Conservation (phyloP, 2,329 filamentous ascomycete genomes). For the Alternaria consortialis region DNA sequence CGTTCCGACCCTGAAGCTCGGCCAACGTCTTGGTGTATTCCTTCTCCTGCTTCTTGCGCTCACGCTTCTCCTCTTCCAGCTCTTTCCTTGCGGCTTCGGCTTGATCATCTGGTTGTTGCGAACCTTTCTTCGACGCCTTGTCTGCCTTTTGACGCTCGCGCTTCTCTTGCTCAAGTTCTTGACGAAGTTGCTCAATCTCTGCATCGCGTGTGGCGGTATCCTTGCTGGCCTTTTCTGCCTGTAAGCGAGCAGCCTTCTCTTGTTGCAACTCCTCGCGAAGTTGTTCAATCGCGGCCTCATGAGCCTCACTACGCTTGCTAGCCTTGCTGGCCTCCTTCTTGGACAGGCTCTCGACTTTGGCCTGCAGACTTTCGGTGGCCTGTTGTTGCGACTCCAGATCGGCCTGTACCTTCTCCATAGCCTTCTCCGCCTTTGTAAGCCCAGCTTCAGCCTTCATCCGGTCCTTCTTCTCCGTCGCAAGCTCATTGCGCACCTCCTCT, state of each 20-base stretch:
- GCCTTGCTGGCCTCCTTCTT: slow-evolving; percentile 45
- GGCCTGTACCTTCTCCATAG: slow-evolving; percentile 40
- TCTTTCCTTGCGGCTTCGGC: slow-evolving; percentile 61
- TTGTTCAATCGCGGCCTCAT: slow-evolving; percentile 43
- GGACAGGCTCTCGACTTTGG: slow-evolving; percentile 44
- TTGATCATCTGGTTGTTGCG: slow-evolving; percentile 53
- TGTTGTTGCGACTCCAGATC: slow-evolving; percentile 46
- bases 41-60: slow-evolving; percentile 62
- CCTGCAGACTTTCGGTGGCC: slow-evolving; percentile 40
- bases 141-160: slow-evolving; percentile 38
- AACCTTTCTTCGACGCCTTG: slow-evolving; percentile 49
- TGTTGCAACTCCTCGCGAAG: slow-evolving; percentile 53
- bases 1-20: slow-evolving; percentile 69
- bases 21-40: slow-evolving; percentile 64
- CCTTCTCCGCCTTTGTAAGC: slow-evolving; percentile 50
- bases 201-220: slow-evolving; percentile 36
- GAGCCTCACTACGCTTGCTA: slow-evolving; percentile 48
- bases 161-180: slow-evolving; percentile 56
- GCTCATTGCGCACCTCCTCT: slow-evolving; percentile 57
- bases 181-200: slow-evolving; percentile 41
- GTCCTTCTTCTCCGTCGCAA: slow-evolving; percentile 57
- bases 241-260: slow-evolving; percentile 49
- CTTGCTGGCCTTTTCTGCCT: slow-evolving; percentile 47
- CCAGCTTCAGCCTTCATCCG: slow-evolving; percentile 52
- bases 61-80: slow-evolving; percentile 61